Evolutionary conservation across 2,329 filamentous ascomycete species (phyloP), one percentile per base, ranked within the genome.

Genomic region (Domatiomyces catenatus): DNA sequence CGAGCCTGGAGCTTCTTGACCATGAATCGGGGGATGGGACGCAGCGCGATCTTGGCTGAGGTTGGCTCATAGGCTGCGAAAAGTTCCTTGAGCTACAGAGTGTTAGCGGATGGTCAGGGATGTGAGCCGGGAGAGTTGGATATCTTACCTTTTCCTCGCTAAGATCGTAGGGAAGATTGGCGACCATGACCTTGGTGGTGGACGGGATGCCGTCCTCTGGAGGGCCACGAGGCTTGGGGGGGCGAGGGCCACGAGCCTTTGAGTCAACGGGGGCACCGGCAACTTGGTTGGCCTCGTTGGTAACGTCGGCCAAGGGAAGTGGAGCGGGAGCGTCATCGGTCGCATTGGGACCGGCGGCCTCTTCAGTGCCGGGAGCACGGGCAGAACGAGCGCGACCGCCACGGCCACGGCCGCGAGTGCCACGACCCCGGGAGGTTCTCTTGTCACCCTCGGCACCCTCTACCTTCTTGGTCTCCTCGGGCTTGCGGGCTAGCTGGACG

Each of bases 161-260:
- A 69, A 96, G 79, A 74, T 98, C 90, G 67, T 98, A 98, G 49
- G 92, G 92, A 57, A 98, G 81, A 77, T 98, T 98, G 66, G 92
- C 92, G 65, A 98, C 92, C 92, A 98, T 98, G 73, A 98, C 87
- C 84, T 98, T 98, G 71, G 86, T 96, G 83, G 95, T 95, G 71
- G 90, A 96, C 59, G 92, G 84, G 65, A 98, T 86, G 61, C 92
- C 92, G 68, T 98, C 90, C 70, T 94, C 90, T 54, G 92, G 92
- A 59, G 92, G 92, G 57, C 92, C 92, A 69, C 92, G 89, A 80
- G 95, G 80, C 73, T 80, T 81, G 68, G 77, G 79, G 61, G 76
- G 72, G 62, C 75, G 75, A 55, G 68, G 72, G 60, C 69, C 70
- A 61, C 71, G 73, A 57, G 71, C 63, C 49, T 63, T 63, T 43